Evolutionary conservation across 306 rosid species (phyloP).

Genomic region (Vigna hirtella): DNA sequence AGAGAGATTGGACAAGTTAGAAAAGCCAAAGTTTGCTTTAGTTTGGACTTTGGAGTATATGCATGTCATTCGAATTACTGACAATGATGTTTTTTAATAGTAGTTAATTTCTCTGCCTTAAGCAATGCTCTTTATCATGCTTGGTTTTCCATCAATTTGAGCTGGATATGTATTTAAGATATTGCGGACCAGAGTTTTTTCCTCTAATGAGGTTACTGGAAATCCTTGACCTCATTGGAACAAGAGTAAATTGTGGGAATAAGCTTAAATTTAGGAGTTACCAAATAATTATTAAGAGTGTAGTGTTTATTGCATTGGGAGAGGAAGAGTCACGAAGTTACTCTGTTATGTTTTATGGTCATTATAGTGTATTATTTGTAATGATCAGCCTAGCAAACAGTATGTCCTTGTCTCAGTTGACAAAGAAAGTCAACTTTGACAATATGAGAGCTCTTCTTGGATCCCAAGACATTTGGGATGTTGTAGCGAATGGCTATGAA

Average conservation of each 20-base stretch:
- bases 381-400: no score
- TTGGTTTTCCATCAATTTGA: slow-evolving; percentile 8
- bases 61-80: not conserved
- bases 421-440: no score
- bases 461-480: no score
- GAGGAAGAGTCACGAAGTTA: no score
- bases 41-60: slow-evolving; percentile 5
- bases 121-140: not conserved
- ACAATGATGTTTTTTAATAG: not conserved
- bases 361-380: no score
- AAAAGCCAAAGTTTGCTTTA: not conserved
- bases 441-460: no score
- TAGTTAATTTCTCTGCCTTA: not conserved
- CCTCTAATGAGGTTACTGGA: not conserved
- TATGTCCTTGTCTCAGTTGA: no score
- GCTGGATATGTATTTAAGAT: not conserved
- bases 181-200: not conserved
- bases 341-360: no score
- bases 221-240: not conserved
- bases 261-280: no score
- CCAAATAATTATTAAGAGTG: no score
- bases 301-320: no score
- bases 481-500: no score
- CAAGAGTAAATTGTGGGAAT: not conserved
- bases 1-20: slow-evolving; percentile 10